Evolutionary conservation across 768 basidiomycete genomes (phyloP), one percentile per base, ranked within the genome.

Genomic region (Suillus bovinus): DNA sequence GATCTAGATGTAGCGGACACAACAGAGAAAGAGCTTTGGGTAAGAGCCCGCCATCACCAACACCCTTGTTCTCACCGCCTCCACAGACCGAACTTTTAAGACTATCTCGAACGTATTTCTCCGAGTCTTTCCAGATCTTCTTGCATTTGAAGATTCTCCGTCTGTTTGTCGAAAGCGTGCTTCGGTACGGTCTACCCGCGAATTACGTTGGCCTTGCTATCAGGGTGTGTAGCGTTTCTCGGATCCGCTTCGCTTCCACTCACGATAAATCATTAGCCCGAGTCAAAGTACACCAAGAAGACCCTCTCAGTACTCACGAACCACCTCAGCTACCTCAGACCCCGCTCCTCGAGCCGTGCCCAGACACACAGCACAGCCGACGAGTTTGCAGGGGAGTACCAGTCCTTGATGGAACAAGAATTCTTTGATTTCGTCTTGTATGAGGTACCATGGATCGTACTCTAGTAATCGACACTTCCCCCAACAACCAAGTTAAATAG

Each of bases 11-110:
- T 80, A n/a, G 87, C 94, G 3, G 88, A 89, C 66, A 81, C 84
- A 8, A 93, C 94, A 33, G 97, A 98, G 82, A 94, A 92, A 76
- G 96, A 99, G 70, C 87, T 97, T 55, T 99, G 97, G 97, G 96
- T 96, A 71, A 67, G 87, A 34, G 24, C 29, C 14, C 8, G 17
- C 3, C 46, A 17, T 3, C 29, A 33, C 22, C 41, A 52, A 20
- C 50, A 8, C 31, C 27, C 11, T 38, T 17, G 22, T 65, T 36
- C 13, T 62, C 20, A 41, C n/a, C 20, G 41, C 16, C 59, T 39
- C 33, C 22, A 58, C 68, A 99, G 96, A 92, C 94, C 31, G 96
- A 99, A 67, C 84, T 99, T 0, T 80, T 99, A 29, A 86, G 92
- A 68, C 74, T 99, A 41, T 88, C 96, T 41, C 84, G 97, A 60